Evolutionary conservation across 495 filamentous ascomycete genomes (phyloP), one percentile per base, ranked within the genome.

Genomic region (Penicillium mononematosum): DNA sequence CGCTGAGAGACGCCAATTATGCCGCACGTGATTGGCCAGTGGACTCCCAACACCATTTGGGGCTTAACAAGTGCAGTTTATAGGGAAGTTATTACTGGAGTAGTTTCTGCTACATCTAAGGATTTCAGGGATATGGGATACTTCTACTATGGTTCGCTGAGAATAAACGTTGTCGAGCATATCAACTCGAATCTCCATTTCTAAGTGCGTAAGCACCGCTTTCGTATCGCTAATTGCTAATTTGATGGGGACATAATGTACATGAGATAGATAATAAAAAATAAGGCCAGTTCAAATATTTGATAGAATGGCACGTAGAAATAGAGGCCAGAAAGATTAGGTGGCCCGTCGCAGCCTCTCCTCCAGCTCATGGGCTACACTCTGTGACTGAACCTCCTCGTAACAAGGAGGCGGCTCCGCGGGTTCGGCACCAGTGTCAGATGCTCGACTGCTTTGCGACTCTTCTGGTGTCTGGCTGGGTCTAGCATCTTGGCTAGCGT

Each of bases 351-450:
- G 75, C 55, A 79, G 56, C 52, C 69, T 63, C 53, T 71, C 75
- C 62, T 87, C 85, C 22, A 86, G 60, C 48, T 82, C 83, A 24
- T 83, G 70, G 29, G 75, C 84, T n/a, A 96, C 78, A 58, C 88
- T 90, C 58, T 88, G 84, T 54, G 84, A 80, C 71, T 96, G 94
- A 29, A 87, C 89, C 67, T 96, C 91, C 66, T 97, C 89, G 70
- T 98, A 98, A 36, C 89, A 90, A 34, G 94, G 94, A 31, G 94
- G 94, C 16, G 92, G 91, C 57, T 93, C 94, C 56, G 83, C 75
- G 0, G 91, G 91, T 19, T 77, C 65, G 1, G 68, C 25, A 0
- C 58, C 63, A 12, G 58, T 58, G 9, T 61, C 61, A 16, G 70
- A 58, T 20, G 51, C 44, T 50, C 61, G 53, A 17, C 58, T 49